Base-by-base conservation (phyloP, 768 basidiomycete genomes). In the Suillus americanus region DNA sequence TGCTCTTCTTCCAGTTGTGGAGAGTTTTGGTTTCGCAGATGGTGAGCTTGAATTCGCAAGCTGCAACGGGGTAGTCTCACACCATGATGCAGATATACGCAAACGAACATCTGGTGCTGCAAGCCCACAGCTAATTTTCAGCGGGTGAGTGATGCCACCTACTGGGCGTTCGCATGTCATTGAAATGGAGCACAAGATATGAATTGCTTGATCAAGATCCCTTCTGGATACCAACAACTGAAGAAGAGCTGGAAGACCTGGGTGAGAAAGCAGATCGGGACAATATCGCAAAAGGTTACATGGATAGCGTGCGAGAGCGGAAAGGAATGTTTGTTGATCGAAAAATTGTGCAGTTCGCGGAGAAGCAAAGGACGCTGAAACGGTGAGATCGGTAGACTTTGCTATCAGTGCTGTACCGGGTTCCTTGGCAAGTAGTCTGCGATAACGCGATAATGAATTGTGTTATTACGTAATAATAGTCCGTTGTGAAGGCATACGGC, bases 171-270 rank as follows among this genome's bases (percentile, higher is more conserved):
- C 41, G 61, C 40, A 59, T 16, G 25, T 62, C 46, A 62, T 67
- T 77, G 62, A 74, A 63, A 53, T 54, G 57, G 65, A 56, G 62
- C 33, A 63, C 62, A 62, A 94, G 94, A 46, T 99, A 95, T 76
- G 96, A 99, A 75, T 83, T 97, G 71, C 83, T 98, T 28, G 94
- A 97, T 75, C 87, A 89, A 69, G 94, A 98, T 80, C 96, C 96
- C 7, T 98, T 95, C 80, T 98, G 96, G 96, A 95, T 97, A 3
- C 96, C 96, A 0, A 95, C 94, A 20, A 98, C 97, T 0, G 93
- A 95, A 71, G 96, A 97, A 73, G 97, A 99, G 68, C 80, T 99
- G 46, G 97, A 99, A 74, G 97, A 99, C 74, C 81, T 99, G 12
- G 97, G 97, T 54, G 95, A 97, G 75, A 98, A 99, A 75, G 89